phyloP scores from a whole-genome alignment of 495 filamentous ascomycete species.

The Neurospora discreta region DNA sequence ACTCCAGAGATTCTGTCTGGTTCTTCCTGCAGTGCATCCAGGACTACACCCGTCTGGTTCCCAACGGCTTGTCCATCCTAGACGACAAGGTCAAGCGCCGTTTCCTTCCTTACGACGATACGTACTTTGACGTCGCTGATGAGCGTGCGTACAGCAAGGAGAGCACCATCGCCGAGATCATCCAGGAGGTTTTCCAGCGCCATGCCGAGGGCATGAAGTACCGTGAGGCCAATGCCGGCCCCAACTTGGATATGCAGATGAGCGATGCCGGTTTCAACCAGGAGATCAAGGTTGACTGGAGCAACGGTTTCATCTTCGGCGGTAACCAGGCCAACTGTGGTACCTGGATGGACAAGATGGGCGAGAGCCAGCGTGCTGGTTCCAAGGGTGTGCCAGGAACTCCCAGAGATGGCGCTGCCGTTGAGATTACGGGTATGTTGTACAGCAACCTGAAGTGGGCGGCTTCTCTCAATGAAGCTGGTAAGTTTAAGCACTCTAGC shows the following conservation, averaged over 20 bases:
- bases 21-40: constrained; percentile 94
- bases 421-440: constrained; percentile 87
- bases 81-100: constrained; percentile 67
- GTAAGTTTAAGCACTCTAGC: constrained; percentile 57
- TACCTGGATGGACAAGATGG: constrained; percentile 99
- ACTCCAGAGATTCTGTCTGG: constrained; percentile 93
- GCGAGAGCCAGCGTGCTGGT: constrained; percentile 83
- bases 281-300: constrained; percentile 84
- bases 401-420: constrained; percentile 85
- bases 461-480: constrained; percentile 47
- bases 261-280: constrained; percentile 83
- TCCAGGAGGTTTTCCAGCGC: constrained; percentile 86
- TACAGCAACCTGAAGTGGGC: constrained; percentile 87
- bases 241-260: constrained; percentile 85
- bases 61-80: constrained; percentile 63
- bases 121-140: constrained; percentile 75
- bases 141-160: constrained; percentile 71
- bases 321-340: constrained; percentile 93
- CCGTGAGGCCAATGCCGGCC: constrained; percentile 88
- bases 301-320: constrained; percentile 83
- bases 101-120: constrained; percentile 94
- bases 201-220: constrained; percentile 86
- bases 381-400: constrained; percentile 95
- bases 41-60: constrained; percentile 78
- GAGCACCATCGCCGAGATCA: constrained; percentile 73